Evolutionary conservation across 2,329 filamentous ascomycete species (phyloP).

Genomic region (Elsinoe perseae): DNA sequence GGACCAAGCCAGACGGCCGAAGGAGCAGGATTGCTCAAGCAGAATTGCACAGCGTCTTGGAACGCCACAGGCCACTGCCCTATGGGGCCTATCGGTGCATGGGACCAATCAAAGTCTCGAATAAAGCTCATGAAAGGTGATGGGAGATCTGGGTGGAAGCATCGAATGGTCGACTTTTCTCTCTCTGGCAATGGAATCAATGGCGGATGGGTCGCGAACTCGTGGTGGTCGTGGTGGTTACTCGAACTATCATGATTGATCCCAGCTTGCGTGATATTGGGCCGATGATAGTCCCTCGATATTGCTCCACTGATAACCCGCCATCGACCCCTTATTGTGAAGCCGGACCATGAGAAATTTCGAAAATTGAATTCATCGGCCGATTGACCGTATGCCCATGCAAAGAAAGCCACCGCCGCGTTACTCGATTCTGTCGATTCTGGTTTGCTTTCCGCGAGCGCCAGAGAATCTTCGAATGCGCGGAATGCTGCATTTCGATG

Average conservation of each 20-base stretch:
- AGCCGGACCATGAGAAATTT: not conserved
- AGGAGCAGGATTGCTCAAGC: not conserved
- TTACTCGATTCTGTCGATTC: not conserved
- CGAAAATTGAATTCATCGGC: not conserved
- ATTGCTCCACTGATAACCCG: not conserved
- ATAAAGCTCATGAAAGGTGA: not conserved
- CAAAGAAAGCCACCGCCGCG: not conserved
- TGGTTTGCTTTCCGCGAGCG: not conserved
- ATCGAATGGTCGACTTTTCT: not conserved
- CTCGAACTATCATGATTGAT: too few species aligned
- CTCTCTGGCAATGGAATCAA: too few species aligned
- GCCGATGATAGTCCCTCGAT: not conserved
- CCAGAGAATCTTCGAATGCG: not conserved
- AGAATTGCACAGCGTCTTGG: not conserved
- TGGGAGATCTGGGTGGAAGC: not conserved
- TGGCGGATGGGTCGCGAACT: too few species aligned
- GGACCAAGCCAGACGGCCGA: not conserved
- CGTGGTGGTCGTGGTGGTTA: not conserved
- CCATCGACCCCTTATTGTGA: not conserved
- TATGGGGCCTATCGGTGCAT: not conserved
- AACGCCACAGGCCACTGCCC: not conserved
- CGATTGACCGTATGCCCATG: not conserved
- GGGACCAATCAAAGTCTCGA: not conserved
- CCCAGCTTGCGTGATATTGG: not conserved
- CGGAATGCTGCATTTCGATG: not conserved